Evolutionary conservation across 108 stramenopile species (phyloP), one percentile per base, ranked within the genome.

Genomic region (Cyclotella cryptica): DNA sequence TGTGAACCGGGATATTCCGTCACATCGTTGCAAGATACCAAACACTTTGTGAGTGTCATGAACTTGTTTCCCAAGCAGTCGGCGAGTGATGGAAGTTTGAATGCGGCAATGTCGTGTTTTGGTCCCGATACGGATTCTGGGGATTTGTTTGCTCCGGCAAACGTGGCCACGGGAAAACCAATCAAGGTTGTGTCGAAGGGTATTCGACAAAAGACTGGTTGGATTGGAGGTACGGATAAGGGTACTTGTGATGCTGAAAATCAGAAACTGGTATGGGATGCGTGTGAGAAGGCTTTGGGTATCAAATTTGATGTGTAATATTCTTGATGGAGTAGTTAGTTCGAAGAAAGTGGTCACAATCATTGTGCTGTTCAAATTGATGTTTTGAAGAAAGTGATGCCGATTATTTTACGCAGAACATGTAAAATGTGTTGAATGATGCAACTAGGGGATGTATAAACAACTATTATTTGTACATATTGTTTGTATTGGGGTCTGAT

Each of bases 241-340:
- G 27, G 19, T 17, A 71, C 70, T 1, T 71, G 70, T 30, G 70
- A 71, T 58, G 1, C 70, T 2, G 19, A 24, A 3, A 18, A 71
- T 18, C 70, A 71, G 55, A 59, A 71, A 39, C 22, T 71, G 57
- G 70, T 71, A 0, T 71, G 70, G 70, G 57, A 71, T 22, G 54
- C 57, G n/a, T 71, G 70, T 43, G 70, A 71, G 15, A 57, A 59
- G 70, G 70, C 70, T 24, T 46, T 71, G 70, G 70, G 57, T 42
- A 59, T 71, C 70, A 21, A 71, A 55, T 71, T 71, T 58, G 70
- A 59, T 17, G 57, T 71, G 57, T 71, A 71, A 49, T 7, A 9
- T n/a, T 49, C 2, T n/a, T 49, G 35, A 35, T 35, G 35, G 6
- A 35, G 6, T 35, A 6, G 35, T 5, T 35, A 5, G 35, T 35